Evolutionary conservation across 305 asterid genomes (phyloP).

Genomic region (Solanum hybrid): DNA sequence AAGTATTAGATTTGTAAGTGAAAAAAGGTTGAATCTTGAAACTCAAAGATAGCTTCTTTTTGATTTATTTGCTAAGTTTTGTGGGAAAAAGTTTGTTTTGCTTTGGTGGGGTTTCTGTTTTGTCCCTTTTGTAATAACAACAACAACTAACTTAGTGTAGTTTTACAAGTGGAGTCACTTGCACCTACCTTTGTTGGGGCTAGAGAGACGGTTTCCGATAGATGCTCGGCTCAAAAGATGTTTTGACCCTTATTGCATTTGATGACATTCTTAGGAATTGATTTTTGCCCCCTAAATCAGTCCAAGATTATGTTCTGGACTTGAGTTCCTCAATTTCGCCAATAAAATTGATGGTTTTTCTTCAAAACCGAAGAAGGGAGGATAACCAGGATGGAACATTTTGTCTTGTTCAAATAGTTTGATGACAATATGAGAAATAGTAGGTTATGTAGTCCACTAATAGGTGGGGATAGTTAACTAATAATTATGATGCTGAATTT

Average conservation of each 20-base stretch:
- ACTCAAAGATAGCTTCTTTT: background rate
- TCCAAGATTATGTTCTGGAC: background rate
- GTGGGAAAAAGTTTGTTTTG: background rate
- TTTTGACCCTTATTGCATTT: background rate
- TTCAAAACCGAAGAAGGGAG: background rate
- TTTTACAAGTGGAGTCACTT: background rate
- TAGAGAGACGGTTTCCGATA: background rate
- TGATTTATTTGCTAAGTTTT: background rate
- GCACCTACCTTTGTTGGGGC: background rate
- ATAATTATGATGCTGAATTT: background rate
- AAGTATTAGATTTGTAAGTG: background rate
- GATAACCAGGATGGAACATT: background rate
- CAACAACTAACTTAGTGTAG: rapidly evolving
- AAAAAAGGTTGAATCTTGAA: background rate
- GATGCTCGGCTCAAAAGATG: background rate
- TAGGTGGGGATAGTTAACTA: background rate
- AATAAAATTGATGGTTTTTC: background rate
- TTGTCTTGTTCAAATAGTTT: background rate
- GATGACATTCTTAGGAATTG: background rate
- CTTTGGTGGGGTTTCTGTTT: background rate
- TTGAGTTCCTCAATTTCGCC: background rate
- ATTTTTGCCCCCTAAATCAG: background rate
- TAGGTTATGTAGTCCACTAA: background rate
- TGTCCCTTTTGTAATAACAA: background rate
- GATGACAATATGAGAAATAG: background rate